Evolutionary conservation across 2,329 filamentous ascomycete species (phyloP), one percentile per base, ranked within the genome.

Genomic region (Penicillium sp.): DNA sequence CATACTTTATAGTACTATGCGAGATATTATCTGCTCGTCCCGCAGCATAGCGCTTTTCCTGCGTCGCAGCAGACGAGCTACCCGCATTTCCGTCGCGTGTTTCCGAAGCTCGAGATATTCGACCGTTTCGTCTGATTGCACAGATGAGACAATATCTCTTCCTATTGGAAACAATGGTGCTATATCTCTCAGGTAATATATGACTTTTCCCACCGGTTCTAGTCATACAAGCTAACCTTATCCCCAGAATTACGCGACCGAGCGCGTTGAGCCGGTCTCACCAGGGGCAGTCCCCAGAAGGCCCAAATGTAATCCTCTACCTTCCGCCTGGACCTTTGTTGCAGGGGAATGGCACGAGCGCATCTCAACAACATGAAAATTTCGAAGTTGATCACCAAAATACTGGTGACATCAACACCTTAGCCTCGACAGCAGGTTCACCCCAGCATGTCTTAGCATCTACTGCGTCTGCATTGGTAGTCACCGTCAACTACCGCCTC

Each of bases 401-500:
- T n/a, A 37, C 1, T 30, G 35, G 12, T 0, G 10, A 37, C 25
- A 19, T 2, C 35, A 36, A 12, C 5, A 2, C 16, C 16, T 26
- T 25, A 1, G n/a, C 14, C 12, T 10, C 3, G 30, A 28, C 19
- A 6, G 50, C 30, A 16, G 43, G 43, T 4, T 62, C 61, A 8
- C 63, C 65, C 0, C 67, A 69, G 35, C 63, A 68, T 53, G 35
- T 54, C 1, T 61, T 76, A 14, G 69, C 73, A n/a, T 62, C 67
- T 7, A 59, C 58, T 5, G 69, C 72, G 0, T 63, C 61, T 25
- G 69, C 71, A 1, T 73, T 69, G 3, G 62, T 76, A 1, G 74
- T 77, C 11, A 76, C 72, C 11, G 62, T 77, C 37, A 72, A 77
- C 49, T 77, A 77, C 61, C 72, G 75, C 11, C 63, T 77, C 5